Percentiles rank a stretch among this genome's conserved stretches.
Conservation (phyloP, 2,329 filamentous ascomycete species). For the Daldinia sp. region DNA sequence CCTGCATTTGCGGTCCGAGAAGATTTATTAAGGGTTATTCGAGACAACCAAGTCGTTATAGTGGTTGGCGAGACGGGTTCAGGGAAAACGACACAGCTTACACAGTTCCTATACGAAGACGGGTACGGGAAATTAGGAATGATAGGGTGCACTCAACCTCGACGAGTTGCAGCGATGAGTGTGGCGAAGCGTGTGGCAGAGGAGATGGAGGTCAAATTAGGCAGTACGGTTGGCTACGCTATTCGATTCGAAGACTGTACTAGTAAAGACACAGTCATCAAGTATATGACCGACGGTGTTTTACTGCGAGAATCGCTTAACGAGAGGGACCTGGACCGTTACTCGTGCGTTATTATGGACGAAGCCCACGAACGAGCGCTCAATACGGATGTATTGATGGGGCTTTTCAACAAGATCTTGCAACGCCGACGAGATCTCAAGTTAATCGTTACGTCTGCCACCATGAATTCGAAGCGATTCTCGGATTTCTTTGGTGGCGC, state of each 20-base stretch:
- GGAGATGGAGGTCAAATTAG: conserved; percentile 95
- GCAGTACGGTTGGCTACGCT: conserved; percentile 90
- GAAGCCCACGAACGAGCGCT: conserved; percentile 97
- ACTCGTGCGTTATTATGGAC: conserved; percentile 99
- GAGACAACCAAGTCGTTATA: conserved; percentile 97
- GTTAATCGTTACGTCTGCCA: conserved; percentile 96
- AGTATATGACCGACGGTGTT: conserved; percentile 99
- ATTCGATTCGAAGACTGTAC: conserved; percentile 99
- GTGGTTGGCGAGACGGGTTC: conserved; percentile 98
- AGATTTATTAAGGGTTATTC: conserved; percentile 88
- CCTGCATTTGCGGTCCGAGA: conserved; percentile 97
- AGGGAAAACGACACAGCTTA: conserved; percentile 96
- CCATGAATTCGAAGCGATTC: conserved; percentile 97
- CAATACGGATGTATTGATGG: conserved; percentile 98
- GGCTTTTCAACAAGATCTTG: conserved; percentile 96
- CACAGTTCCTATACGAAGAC: conserved; percentile 95
- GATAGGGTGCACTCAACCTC: conserved; percentile 96
- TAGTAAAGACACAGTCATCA: conserved; percentile 93
- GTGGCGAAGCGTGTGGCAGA: conserved; percentile 98
- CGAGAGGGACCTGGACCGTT: conserved; percentile 92
- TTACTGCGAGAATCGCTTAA: conserved; percentile 92
- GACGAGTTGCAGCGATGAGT: conserved; percentile 98
- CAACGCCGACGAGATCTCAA: conserved; percentile 91
- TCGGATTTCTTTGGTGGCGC: conserved; percentile 96
- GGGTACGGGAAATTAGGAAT: conserved; percentile 89